A percentile compares a stretch with the other conserved stretches of the same genome.
phyloP scores from a whole-genome alignment of 2,329 filamentous ascomycete species.

The Cercospora janseana region DNA sequence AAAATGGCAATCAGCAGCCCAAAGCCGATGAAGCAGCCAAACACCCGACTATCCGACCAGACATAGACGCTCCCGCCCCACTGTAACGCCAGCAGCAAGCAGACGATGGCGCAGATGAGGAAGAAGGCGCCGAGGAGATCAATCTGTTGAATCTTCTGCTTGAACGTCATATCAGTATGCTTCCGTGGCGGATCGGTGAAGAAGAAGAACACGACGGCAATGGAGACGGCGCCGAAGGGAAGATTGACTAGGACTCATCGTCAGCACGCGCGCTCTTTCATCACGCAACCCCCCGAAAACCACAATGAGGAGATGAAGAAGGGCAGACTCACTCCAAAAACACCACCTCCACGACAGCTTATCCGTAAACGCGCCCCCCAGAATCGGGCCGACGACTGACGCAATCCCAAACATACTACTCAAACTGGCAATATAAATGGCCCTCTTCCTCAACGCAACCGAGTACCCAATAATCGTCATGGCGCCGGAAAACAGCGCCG shows the following conservation, averaged over 20 bases:
- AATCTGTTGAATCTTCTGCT: conserved; percentile 51
- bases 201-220: conserved; percentile 39
- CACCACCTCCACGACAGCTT: conserved; percentile 39
- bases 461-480: conserved; percentile 52
- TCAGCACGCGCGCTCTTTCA: conserved; percentile 15
- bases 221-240: conserved; percentile 39
- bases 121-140: conserved; percentile 49
- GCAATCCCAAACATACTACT: conserved; percentile 43
- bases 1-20: conserved; percentile 42
- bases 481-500: conserved; percentile 54
- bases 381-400: conserved; percentile 43
- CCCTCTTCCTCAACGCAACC: conserved; percentile 44
- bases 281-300: background rate
- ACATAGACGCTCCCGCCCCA: conserved; percentile 46
- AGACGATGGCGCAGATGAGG: conserved; percentile 41
- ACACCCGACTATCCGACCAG: conserved; percentile 32
- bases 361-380: conserved; percentile 46
- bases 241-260: conserved; percentile 36
- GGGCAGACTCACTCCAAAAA: background rate
- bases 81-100: conserved; percentile 47
- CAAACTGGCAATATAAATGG: conserved; percentile 43
- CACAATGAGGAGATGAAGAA: background rate
- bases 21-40: conserved; percentile 36
- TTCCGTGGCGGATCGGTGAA: conserved; percentile 23
- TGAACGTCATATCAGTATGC: conserved; percentile 26